Evolutionary conservation across 2,329 filamentous ascomycete genomes (phyloP).

Genomic region (Incumbomyces delicatus): DNA sequence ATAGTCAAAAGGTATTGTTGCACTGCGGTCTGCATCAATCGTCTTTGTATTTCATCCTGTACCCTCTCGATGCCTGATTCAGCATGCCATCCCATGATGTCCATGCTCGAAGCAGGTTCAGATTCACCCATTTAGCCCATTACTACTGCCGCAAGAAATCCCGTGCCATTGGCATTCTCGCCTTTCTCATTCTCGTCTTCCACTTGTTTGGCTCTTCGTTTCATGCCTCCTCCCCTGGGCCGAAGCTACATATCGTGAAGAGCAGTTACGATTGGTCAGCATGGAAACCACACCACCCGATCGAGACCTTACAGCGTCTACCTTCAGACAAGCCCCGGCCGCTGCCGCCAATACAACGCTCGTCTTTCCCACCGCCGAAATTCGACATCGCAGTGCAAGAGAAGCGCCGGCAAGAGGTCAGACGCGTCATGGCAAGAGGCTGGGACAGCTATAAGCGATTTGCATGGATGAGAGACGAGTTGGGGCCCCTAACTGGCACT

Average conservation of each 20-base stretch:
- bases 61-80: no score
- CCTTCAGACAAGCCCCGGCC: neutral
- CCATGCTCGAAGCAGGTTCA: no score
- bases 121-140: no score
- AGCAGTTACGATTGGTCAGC: constrained; percentile 4
- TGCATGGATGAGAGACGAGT: constrained; percentile 56
- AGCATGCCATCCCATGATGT: no score
- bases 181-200: no score
- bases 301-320: neutral
- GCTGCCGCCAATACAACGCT: neutral
- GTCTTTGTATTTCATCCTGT: no score
- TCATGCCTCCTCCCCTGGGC: no score
- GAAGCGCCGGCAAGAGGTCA: constrained; percentile 23
- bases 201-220: no score
- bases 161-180: no score
- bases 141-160: no score
- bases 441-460: constrained; percentile 52
- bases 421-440: constrained; percentile 42
- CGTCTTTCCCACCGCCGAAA: neutral
- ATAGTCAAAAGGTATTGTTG: no score
- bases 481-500: constrained; percentile 46
- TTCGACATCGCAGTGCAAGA: neutral
- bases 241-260: neutral
- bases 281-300: neutral
- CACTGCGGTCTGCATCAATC: no score